phyloP scores from a whole-genome alignment of 2,329 filamentous ascomycete genomes.

The Sclerotinia subarctica region DNA sequence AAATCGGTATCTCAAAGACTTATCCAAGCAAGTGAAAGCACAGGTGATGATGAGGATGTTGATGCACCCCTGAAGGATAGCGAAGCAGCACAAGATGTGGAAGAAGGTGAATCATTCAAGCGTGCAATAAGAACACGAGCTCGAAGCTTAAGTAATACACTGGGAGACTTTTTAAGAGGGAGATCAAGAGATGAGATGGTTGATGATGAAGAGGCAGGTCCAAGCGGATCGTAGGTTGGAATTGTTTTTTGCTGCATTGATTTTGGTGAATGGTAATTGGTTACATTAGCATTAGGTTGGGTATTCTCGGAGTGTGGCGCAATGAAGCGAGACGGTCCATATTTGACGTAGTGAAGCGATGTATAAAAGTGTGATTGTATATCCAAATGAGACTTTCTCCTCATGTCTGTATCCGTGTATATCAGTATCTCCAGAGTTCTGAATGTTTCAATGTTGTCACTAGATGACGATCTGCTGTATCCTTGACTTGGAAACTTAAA shows the following conservation, averaged over 20 bases:
- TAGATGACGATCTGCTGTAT: neutral
- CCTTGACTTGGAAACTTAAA: too few relatives aligned
- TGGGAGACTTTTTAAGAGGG: constrained; percentile 34
- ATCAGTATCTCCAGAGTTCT: neutral
- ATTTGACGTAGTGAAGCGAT: neutral
- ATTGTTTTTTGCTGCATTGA: constrained; percentile 3
- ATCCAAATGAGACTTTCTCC: neutral
- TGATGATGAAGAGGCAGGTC: constrained; percentile 32
- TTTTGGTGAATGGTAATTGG: constrained; percentile 9
- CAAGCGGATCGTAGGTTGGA: constrained; percentile 29
- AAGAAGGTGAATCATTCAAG: constrained; percentile 25
- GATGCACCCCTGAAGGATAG: constrained; percentile 21
- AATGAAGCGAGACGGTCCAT: neutral
- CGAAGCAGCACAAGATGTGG: constrained; percentile 20
- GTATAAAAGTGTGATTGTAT: constrained; percentile 4
- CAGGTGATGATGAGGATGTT: constrained; percentile 27
- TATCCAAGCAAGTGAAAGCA: constrained; percentile 22
- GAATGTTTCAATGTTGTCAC: neutral
- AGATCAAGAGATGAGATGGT: constrained; percentile 24
- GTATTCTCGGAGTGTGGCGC: constrained; percentile 15
- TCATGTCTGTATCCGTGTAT: too few relatives aligned
- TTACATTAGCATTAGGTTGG: constrained; percentile 15
- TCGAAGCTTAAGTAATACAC: constrained; percentile 36
- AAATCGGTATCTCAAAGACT: constrained; percentile 35
- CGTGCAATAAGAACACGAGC: constrained; percentile 31